Evolutionary conservation across 225 moss, liverwort and hornwort genomes (phyloP).

Genomic region (Polytrichum commune): DNA sequence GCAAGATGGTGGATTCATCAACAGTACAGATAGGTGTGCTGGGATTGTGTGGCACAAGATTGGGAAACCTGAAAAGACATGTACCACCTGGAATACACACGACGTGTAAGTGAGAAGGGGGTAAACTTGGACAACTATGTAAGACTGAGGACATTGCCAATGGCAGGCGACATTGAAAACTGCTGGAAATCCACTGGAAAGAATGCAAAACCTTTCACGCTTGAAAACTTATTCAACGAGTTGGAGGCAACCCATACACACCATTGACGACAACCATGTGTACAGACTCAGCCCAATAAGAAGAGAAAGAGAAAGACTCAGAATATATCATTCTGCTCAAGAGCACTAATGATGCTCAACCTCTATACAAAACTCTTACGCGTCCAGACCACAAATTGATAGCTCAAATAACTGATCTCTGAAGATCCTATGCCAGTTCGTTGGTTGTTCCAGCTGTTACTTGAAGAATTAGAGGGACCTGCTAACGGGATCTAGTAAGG

Average conservation of each 20-base stretch:
- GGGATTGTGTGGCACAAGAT: constrained; percentile 2
- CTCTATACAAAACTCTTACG: constrained; percentile 9
- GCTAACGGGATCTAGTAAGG: no score
- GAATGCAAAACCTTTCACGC: neutral
- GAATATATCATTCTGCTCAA: neutral
- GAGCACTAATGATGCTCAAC: constrained; percentile 1
- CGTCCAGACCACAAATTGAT: neutral
- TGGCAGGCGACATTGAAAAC: neutral
- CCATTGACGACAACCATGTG: constrained; percentile 1
- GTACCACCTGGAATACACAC: constrained; percentile 3
- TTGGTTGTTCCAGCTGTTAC: no score
- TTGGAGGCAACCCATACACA: constrained; percentile 9
- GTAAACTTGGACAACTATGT: neutral
- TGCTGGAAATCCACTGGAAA: neutral
- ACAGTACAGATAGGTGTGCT: no score
- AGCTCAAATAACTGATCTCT: neutral
- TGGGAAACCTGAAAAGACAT: neutral
- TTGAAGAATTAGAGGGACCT: no score
- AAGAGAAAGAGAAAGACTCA: neutral
- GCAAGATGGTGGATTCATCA: no score
- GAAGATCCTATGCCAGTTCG: neutral
- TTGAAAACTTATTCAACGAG: neutral
- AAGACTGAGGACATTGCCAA: neutral
- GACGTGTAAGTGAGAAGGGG: constrained; percentile 4
- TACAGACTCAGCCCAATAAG: neutral